Evolutionary conservation across 768 basidiomycete species (phyloP).

Genomic region (Leccinum pellstonianum): DNA sequence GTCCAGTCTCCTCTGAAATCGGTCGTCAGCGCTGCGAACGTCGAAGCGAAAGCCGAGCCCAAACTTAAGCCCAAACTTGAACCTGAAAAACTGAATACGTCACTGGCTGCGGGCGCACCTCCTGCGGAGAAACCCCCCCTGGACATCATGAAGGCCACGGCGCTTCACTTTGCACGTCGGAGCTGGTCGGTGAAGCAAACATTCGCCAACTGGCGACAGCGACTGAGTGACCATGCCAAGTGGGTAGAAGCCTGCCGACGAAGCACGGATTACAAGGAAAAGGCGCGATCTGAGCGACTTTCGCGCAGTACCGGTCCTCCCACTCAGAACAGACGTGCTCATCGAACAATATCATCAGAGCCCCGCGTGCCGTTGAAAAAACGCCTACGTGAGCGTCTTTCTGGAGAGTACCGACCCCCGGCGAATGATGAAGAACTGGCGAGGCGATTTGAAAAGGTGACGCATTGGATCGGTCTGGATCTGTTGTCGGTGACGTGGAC

Average conservation of each 20-base stretch:
- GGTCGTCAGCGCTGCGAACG: constrained; percentile 10
- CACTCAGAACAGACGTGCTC: constrained; percentile 23
- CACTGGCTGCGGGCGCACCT: constrained; percentile 1
- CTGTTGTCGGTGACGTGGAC: neutral
- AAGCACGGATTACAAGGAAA: constrained; percentile 60
- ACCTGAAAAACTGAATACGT: constrained; percentile 7
- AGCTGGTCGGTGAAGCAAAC: constrained; percentile 40
- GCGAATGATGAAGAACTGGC: constrained; percentile 65
- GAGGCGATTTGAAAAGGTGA: constrained; percentile 66
- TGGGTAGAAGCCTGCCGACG: constrained; percentile 62
- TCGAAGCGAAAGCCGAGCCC: constrained; percentile 9
- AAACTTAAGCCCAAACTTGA: constrained; percentile 4
- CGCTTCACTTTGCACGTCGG: constrained; percentile 42
- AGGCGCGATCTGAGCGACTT: constrained; percentile 38
- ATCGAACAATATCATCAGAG: constrained; percentile 24
- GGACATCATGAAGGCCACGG: constrained; percentile 39
- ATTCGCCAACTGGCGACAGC: constrained; percentile 49
- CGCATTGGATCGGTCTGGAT: neutral
- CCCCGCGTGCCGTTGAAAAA: constrained; percentile 21
- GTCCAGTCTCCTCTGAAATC: constrained; percentile 25
- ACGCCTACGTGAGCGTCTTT: constrained; percentile 36
- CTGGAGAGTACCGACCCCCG: constrained; percentile 48
- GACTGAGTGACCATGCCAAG: constrained; percentile 43
- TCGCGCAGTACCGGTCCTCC: constrained; percentile 24
- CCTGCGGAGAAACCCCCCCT: constrained; percentile 15